Percentiles rank a stretch among this genome's conserved stretches.
These are phyloP conservation scores for Verticillium klebahnii DNA, from an alignment of 2,329 filamentous ascomycete genomes.

Conservation along the genomic window DNA sequence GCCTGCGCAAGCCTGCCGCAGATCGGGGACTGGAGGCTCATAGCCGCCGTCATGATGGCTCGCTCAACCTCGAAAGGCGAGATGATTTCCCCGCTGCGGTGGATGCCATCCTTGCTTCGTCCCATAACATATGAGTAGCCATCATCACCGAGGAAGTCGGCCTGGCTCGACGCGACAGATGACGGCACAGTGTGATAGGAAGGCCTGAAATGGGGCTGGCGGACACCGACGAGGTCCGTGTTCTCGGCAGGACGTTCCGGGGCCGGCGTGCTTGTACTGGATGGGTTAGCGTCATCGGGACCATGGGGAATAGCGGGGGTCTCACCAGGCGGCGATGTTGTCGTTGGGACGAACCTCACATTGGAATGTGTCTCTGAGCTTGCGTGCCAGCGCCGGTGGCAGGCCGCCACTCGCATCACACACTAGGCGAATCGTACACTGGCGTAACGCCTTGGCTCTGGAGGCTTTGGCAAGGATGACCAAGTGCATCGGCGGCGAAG, in stretches of 20 bases:
- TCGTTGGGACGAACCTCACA: constrained; percentile 52
- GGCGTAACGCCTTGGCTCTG: constrained; percentile 33
- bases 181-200: constrained; percentile 45
- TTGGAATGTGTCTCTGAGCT: constrained; percentile 45
- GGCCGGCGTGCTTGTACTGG: too few relatives aligned
- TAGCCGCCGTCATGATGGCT: constrained; percentile 43
- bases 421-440: constrained; percentile 42
- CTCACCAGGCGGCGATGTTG: constrained; percentile 53
- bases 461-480: constrained; percentile 43
- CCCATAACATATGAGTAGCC: constrained; percentile 51
- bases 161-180: constrained; percentile 49
- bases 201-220: constrained; percentile 29
- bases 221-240: neutral
- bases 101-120: constrained; percentile 52
- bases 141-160: constrained; percentile 45
- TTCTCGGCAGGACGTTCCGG: neutral
- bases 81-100: constrained; percentile 52
- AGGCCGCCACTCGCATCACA: constrained; percentile 52
- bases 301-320: neutral
- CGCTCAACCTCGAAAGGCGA: constrained; percentile 55
- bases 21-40: constrained; percentile 34
- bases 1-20: constrained; percentile 41
- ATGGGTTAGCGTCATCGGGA: neutral
- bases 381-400: constrained; percentile 43
- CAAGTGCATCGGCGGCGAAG: constrained; percentile 52